Conservation (phyloP, 169 alveolate species). For the Babesia divergens region DNA sequence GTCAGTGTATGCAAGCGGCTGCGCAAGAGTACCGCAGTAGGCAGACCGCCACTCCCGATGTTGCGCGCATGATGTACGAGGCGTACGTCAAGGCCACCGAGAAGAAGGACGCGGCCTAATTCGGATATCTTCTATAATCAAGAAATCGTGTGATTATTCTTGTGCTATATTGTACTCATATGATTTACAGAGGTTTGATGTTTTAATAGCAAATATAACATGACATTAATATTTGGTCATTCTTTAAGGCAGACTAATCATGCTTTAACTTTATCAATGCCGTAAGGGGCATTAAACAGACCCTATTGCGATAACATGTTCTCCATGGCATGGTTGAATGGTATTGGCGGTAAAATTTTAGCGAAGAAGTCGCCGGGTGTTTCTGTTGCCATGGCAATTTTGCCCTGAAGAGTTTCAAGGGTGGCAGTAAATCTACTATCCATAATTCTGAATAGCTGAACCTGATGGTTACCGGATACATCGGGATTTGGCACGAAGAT, state of each 20-base stretch:
- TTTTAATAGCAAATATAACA: too few species aligned
- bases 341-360: constrained; percentile 32
- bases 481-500: constrained; percentile 77
- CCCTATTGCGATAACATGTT: neutral
- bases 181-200: neutral
- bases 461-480: constrained; percentile 79
- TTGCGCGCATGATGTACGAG: constrained; percentile 40
- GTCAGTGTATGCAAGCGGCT: constrained; percentile 61
- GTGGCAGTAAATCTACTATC: constrained; percentile 31
- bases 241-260: neutral
- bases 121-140: neutral
- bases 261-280: too few species aligned
- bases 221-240: neutral
- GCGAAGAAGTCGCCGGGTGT: constrained; percentile 42
- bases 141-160: neutral
- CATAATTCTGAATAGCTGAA: constrained; percentile 70
- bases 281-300: neutral
- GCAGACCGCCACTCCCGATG: constrained; percentile 41
- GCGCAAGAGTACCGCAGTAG: constrained; percentile 45
- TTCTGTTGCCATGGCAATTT: constrained; percentile 8
- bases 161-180: neutral
- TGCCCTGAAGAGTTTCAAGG: constrained; percentile 32
- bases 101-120: constrained; percentile 14
- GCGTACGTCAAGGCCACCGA: constrained; percentile 52
- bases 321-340: constrained; percentile 13